Evolutionary conservation across 148 eudicot genomes (phyloP).

Genomic region (Heliosperma pusillum): DNA sequence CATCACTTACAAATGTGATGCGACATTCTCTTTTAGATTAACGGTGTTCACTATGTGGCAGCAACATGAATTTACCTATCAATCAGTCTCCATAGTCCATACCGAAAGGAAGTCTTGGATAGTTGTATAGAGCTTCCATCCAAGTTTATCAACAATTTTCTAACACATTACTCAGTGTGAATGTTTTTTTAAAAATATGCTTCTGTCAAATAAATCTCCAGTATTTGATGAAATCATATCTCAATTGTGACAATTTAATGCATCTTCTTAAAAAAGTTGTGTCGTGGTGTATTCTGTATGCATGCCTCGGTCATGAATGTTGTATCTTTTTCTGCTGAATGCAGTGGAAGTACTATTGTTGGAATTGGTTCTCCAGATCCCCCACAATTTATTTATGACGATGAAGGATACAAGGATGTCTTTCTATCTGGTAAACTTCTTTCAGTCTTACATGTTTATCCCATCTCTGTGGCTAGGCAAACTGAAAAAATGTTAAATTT

Average conservation of each 20-base stretch:
- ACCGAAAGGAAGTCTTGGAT: background rate
- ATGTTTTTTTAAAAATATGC: background rate
- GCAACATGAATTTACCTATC: background rate
- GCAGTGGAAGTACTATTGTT: constrained; percentile 97
- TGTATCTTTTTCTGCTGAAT: constrained; percentile 23
- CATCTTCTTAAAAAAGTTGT: background rate
- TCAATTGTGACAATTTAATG: background rate
- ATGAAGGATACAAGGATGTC: constrained; percentile 89
- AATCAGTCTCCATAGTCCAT: too few species aligned
- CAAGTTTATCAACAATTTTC: background rate
- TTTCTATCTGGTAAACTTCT: constrained; percentile 68
- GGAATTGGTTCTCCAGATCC: constrained; percentile 97
- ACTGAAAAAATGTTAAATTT: background rate
- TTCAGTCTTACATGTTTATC: background rate
- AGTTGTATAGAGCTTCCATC: background rate
- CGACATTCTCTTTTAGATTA: background rate
- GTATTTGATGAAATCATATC: background rate
- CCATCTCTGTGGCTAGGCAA: background rate
- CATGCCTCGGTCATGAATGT: background rate
- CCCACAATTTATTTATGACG: constrained; percentile 87
- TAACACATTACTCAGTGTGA: background rate
- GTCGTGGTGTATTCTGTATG: background rate
- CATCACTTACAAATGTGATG: background rate
- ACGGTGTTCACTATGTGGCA: background rate
- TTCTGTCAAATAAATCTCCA: background rate